Evolutionary conservation across 768 basidiomycete genomes (phyloP), one percentile per base, ranked within the genome.

Genomic region (Leccinum pellstonianum): DNA sequence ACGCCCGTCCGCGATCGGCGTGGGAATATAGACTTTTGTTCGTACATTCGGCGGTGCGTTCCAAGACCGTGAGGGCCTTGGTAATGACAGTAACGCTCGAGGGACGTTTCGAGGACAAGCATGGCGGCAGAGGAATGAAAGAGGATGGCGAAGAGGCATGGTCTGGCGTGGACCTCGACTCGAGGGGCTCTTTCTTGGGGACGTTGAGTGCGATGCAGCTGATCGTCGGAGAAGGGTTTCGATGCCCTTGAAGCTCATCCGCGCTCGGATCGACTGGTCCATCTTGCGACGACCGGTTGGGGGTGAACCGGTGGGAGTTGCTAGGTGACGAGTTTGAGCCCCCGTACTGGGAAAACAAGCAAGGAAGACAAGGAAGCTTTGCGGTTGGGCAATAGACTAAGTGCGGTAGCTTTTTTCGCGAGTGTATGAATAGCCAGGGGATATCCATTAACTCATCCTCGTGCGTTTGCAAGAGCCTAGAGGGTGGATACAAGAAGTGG

Each of bases 81-180:
- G 58, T 59, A 9, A 59, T 59, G 58, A 59, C 58, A 14, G 47
- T 59, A 12, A 59, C 58, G 25, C 58, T 59, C 47, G 58, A 59
- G 47, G 58, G 58, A 17, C 14, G 52, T 14, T 43, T 58, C 1
- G 46, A 17, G 15, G 27, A 50, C 9, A 10, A 27, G 25, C 49
- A 8, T 23, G 23, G 23, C 9, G 21, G 47, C 23, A 25, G 23
- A 23, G 47, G 47, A 23, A n/a, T 14, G 47, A 21, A 23, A 23
- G 54, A 27, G 15, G 46, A 12, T 2, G 49, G 27, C 1, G 27
- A 58, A n/a, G 46, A 38, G 25, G 54, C 54, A 8, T 59, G 58
- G 58, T 59, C 49, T n/a, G 27, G 35, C 1, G 55, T 48, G 3
- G 0, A 0, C 4, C 47, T 59, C 1, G 55, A 57, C 10, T 35